A percentile compares a stretch with the other conserved stretches of the same genome.
Conservation (phyloP, 352 stramenopile genomes). For the Stramenopiles sp. region DNA sequence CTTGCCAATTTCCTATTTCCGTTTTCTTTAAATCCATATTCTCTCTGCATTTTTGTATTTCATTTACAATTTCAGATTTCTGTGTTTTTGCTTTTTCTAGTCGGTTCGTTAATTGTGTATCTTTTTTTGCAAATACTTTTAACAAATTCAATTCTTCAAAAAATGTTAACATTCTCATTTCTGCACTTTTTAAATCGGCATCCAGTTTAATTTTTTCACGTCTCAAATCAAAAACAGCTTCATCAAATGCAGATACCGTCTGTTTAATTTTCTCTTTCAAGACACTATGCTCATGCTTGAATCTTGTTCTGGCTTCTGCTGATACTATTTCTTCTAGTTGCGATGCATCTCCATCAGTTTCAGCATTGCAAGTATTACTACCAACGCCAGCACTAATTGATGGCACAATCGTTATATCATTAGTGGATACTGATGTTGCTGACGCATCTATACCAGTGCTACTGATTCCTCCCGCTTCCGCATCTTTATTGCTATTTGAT, state of each 20-base stretch:
- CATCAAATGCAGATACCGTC: constrained; percentile 51
- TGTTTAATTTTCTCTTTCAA: constrained; percentile 41
- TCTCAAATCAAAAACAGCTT: constrained; percentile 57
- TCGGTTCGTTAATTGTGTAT: constrained; percentile 57
- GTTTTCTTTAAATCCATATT: constrained; percentile 42
- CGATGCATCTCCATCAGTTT: constrained; percentile 2
- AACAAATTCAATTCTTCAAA: constrained; percentile 56
- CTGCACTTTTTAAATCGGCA: constrained; percentile 58
- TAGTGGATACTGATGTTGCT: too few species aligned
- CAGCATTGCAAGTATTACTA: too few species aligned
- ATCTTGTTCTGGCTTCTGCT: too few species aligned
- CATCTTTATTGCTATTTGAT: not conserved
- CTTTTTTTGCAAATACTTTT: constrained; percentile 65
- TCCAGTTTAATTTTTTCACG: constrained; percentile 52
- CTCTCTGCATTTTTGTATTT: constrained; percentile 48
- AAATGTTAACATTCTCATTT: constrained; percentile 61
- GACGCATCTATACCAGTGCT: too few species aligned
- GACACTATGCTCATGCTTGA: constrained; percentile 37
- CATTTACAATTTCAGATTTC: constrained; percentile 50
- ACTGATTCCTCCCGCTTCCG: too few species aligned
- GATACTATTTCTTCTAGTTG: constrained; percentile 15
- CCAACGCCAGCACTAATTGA: too few species aligned
- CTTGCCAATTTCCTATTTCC: constrained; percentile 48
- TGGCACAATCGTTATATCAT: too few species aligned
- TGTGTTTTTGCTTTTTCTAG: constrained; percentile 51